Evolutionary conservation across 129 eudicot species (phyloP).

Genomic region (Erigeron canadensis): DNA sequence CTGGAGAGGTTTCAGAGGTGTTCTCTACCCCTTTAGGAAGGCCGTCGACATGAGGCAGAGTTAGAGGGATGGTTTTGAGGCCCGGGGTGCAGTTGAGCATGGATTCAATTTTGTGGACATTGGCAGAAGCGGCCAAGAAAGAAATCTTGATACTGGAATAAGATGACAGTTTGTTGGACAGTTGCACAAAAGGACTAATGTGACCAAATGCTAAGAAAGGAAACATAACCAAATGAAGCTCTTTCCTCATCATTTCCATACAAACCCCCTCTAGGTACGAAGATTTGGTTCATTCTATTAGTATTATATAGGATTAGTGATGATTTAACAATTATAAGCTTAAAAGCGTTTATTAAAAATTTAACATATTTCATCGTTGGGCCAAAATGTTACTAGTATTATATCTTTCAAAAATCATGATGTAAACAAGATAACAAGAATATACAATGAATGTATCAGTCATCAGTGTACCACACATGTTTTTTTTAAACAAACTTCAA

Average conservation of each 20-base stretch:
- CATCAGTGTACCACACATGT: too few relatives aligned
- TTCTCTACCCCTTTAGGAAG: slow-evolving; percentile 47
- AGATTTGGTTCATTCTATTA: too few relatives aligned
- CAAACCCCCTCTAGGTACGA: background rate
- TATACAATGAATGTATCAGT: too few relatives aligned
- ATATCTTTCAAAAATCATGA: too few relatives aligned
- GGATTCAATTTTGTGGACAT: slow-evolving; percentile 32
- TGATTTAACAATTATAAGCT: too few relatives aligned
- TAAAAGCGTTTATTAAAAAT: too few relatives aligned
- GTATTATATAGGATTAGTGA: too few relatives aligned
- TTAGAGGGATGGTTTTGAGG: slow-evolving; percentile 44
- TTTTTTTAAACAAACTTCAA: too few relatives aligned
- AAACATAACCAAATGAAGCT: slow-evolving; percentile 52
- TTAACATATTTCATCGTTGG: too few relatives aligned
- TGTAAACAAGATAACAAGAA: too few relatives aligned
- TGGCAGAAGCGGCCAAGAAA: slow-evolving; percentile 46
- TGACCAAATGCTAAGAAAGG: slow-evolving; percentile 65
- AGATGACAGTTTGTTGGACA: slow-evolving; percentile 50
- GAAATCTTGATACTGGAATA: slow-evolving; percentile 41
- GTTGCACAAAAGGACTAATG: slow-evolving; percentile 58
- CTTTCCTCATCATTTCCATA: background rate
- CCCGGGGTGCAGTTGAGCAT: slow-evolving; percentile 33
- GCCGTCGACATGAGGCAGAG: slow-evolving; percentile 48
- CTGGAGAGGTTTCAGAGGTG: slow-evolving; percentile 40
- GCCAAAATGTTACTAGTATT: too few relatives aligned